phyloP scores from a whole-genome alignment of 345 rosid genomes.

The Psidium guajava region DNA sequence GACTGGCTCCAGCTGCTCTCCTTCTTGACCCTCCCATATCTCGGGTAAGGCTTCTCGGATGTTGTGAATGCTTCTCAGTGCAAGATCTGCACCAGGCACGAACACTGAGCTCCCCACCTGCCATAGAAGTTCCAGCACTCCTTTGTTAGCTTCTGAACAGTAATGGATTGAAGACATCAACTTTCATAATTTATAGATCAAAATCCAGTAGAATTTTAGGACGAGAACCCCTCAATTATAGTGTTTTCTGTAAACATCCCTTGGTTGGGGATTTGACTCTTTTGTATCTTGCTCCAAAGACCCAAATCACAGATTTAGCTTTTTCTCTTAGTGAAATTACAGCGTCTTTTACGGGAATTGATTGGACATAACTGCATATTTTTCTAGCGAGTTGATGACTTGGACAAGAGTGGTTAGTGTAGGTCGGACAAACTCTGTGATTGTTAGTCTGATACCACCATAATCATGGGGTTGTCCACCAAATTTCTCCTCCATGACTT shows the following conservation, averaged over 20 bases:
- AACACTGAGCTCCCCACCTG: constrained; percentile 64
- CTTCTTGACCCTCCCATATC: constrained; percentile 46
- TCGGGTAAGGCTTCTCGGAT: constrained; percentile 78
- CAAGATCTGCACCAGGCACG: constrained; percentile 70
- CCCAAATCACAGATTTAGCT: neutral
- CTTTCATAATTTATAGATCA: neutral
- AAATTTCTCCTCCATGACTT: neutral
- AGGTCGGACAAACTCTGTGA: neutral
- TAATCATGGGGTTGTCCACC: neutral
- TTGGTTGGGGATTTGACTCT: neutral
- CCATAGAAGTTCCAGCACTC: neutral
- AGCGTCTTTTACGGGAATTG: neutral
- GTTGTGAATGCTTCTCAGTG: constrained; percentile 70
- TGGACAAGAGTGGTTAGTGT: neutral
- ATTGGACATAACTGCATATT: neutral
- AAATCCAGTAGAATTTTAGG: neutral
- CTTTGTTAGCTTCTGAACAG: neutral
- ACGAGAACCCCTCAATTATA: neutral
- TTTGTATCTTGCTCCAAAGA: neutral
- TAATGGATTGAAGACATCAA: neutral
- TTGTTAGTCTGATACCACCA: neutral
- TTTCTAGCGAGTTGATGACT: neutral
- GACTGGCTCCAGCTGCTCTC: constrained; percentile 45
- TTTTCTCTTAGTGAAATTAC: neutral
- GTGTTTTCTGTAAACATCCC: neutral